Base-by-base conservation (phyloP, 23 red algal species). In the Gracilariopsis chorda region DNA sequence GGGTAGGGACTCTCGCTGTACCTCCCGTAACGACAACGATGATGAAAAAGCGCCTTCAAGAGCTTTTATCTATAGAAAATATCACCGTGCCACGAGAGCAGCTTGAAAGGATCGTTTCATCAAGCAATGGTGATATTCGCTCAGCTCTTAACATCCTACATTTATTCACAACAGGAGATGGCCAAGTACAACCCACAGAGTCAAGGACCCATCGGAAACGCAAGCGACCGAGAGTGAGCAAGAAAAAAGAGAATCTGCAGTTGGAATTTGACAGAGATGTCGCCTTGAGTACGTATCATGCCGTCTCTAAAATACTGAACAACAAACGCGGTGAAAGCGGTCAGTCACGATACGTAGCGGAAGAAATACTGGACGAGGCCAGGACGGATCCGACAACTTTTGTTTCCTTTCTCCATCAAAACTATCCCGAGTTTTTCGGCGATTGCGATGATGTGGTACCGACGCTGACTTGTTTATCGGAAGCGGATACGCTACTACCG, bases 341-440 rank as follows among this genome's bases (percentile, higher is more conserved):
- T 12, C 28, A 28, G 19, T 91, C 88, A 14, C 48, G 48, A n/a
- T 82, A 91, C 51, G 34, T 70, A 13, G 73, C 75, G 7, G 88
- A 91, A 57, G 21, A 91, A 34, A 91, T 91, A 16, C 73, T 91
- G 39, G 60, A 68, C 19, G 73, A 91, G 24, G 58, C 88, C 9
- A 44, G 75, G 10, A 58, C 63, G 23, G 88, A 91, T 25, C 74
- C 88, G 34, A 70, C 75, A 1, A 48, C 59, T 51, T 91, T 91
- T 41, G 43, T 91, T 16, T 41, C 53, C 20, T 91, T 91, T 29
- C 77, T 91, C 4, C 77, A 91, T 35, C 88, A 91, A 28, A 91
- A 91, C 68, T 91, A 91, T 41, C 88, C 88, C 17, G 58, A 67
- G 46, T 91, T 82, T 56, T 91, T 91, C 63, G 63, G 60, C 5